These are phyloP conservation scores for Microdochium bolleyi DNA, from an alignment of 2,329 filamentous ascomycete genomes.

Conservation along the genomic window DNA sequence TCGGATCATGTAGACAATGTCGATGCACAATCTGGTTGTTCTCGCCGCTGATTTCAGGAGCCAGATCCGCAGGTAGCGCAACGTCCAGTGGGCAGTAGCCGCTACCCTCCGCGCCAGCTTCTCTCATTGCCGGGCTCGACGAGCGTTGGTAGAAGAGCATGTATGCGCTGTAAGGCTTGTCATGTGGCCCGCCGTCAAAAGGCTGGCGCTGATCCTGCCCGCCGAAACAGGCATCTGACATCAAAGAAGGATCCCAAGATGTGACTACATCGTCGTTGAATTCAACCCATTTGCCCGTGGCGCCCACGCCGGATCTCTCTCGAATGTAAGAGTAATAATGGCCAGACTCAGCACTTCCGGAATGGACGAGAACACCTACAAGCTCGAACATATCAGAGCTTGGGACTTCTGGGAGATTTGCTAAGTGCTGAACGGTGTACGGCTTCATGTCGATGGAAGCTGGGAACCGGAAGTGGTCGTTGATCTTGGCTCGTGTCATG, in stretches of 20 bases:
- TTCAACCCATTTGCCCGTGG: constrained; percentile 64
- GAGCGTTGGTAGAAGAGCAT: constrained; percentile 95
- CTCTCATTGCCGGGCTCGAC: constrained; percentile 49
- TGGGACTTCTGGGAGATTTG: constrained; percentile 44
- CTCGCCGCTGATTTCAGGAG: constrained; percentile 57
- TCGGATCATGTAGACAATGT: constrained; percentile 71
- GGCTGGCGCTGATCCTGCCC: constrained; percentile 51
- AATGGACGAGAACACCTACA: constrained; percentile 90
- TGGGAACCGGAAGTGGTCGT: constrained; percentile 89
- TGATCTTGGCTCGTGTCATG: constrained; percentile 83
- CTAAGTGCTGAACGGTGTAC: constrained; percentile 82
- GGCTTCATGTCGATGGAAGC: constrained; percentile 75
- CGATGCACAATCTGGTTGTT: constrained; percentile 68
- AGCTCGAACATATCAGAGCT: constrained; percentile 79
- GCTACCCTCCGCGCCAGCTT: constrained; percentile 34
- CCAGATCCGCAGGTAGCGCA: constrained; percentile 33
- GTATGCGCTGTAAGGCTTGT: constrained; percentile 82
- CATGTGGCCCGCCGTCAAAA: constrained; percentile 39
- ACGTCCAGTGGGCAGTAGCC: constrained; percentile 34
- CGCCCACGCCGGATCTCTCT: constrained; percentile 54
- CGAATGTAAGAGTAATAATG: constrained; percentile 97
- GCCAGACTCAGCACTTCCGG: constrained; percentile 84
- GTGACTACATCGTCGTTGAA: constrained; percentile 88
- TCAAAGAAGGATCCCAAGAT: constrained; percentile 63
- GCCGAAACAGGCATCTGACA: constrained; percentile 76